Conservation (phyloP, 306 rosid genomes). For the Cucurbita pepo region DNA sequence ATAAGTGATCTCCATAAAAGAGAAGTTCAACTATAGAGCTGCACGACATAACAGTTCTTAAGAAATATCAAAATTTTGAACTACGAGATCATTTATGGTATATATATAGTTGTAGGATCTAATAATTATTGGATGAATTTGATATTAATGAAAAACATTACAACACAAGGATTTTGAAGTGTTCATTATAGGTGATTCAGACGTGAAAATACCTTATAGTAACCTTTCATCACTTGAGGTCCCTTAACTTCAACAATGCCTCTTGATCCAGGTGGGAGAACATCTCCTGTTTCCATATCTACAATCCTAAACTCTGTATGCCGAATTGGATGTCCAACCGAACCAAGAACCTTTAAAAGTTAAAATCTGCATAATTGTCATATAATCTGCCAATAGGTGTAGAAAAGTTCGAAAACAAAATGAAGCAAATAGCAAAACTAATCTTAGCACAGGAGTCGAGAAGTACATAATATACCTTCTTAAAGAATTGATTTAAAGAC, state of each 20-base stretch:
- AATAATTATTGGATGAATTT: neutral
- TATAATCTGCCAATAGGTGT: slow-evolving; percentile 14
- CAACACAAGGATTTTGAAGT: neutral
- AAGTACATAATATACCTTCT: neutral
- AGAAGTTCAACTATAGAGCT: neutral
- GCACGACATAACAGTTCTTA: neutral
- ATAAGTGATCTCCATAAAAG: neutral
- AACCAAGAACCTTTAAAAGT: slow-evolving; percentile 81
- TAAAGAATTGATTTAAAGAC: neutral
- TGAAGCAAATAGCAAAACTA: slow-evolving; percentile 1
- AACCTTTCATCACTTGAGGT: slow-evolving; percentile 84
- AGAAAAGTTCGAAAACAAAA: slow-evolving; percentile 2
- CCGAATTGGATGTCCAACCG: slow-evolving; percentile 72
- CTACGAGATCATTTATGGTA: neutral
- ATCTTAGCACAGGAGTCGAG: neutral
- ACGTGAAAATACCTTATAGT: slow-evolving; percentile 55
- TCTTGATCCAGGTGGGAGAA: slow-evolving; percentile 66
- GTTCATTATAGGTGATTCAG: neutral
- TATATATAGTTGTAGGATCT: neutral
- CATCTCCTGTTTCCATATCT: slow-evolving; percentile 58
- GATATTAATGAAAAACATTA: neutral
- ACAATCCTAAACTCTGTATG: slow-evolving; percentile 62
- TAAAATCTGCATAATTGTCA: slow-evolving; percentile 21
- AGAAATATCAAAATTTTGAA: neutral
- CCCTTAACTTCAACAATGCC: slow-evolving; percentile 72